Evolutionary conservation across 169 alveolate species (phyloP), one percentile per base, ranked within the genome.

Genomic region (Eimeria maxima): DNA sequence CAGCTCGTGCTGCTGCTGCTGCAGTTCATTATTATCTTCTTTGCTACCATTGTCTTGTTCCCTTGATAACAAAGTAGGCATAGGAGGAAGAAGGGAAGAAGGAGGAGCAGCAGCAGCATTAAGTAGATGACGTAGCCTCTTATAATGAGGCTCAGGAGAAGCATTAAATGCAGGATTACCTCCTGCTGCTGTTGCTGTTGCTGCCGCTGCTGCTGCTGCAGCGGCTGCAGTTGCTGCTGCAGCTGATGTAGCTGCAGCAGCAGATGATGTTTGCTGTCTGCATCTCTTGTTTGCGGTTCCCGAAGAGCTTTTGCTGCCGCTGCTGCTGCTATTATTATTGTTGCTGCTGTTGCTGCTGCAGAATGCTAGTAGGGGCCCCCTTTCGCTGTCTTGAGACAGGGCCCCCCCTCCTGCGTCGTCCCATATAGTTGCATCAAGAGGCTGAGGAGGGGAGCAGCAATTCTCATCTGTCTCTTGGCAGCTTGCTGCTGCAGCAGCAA

Each of bases 401-500:
- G 16, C 5, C 76, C 76, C 76, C 76, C 76, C 76, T 67, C 18
- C 76, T 67, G n/a, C n/a, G n/a, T 67, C 76, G 16, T 7, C 11
- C 57, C 57, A 50, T 7, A 50, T 5, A 50, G 57, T 7, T 50
- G 57, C 57, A 50, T 50, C 57, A 7, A 78, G 65, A 6, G 88
- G 67, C 65, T 42, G 88, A 10, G 65, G 6, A 27, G 57, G 88
- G 5, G 42, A 4, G 20, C 65, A 22, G 65, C 63, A 78, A 29
- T 45, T 78, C 10, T 33, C 88, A 42, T 33, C 88, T 24, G 88
- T 45, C 33, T 78, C 88, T 20, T 38, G 57, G 45, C 27, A 10
- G 63, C 88, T 78, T 3, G 88, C 88, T 6, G 88, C 88, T 13
- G 88, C 88, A 78, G 88, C 88, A 78, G 88, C 88, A 78, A 78